Conservation (phyloP, 2,329 filamentous ascomycete species). For the Claviceps pazoutovae region DNA sequence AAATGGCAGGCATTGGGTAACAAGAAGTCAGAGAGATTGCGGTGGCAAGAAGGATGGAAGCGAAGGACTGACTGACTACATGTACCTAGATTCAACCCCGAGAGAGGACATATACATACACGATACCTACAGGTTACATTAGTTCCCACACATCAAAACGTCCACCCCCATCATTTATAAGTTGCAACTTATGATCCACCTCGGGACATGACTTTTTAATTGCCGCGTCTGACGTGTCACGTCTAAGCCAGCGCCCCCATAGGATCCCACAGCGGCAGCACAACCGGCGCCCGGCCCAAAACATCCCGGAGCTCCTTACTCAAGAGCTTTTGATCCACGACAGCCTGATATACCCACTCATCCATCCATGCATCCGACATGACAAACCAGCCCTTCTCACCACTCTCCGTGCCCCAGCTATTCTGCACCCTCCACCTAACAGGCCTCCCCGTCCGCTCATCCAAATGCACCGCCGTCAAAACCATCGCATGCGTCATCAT, state of each 20-base stretch:
- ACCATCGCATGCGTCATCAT: slow-evolving; percentile 92
- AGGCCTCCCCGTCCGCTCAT: slow-evolving; percentile 43
- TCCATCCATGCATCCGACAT: slow-evolving; percentile 76
- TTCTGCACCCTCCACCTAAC: slow-evolving; percentile 82
- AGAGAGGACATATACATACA: too few species aligned
- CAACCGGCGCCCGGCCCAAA: slow-evolving; percentile 53
- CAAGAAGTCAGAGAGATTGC: too few species aligned
- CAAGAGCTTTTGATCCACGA: slow-evolving; percentile 60
- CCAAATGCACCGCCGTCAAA: slow-evolving; percentile 70
- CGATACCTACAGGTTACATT: too few species aligned
- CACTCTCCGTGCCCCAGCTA: slow-evolving; percentile 55
- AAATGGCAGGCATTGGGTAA: too few species aligned
- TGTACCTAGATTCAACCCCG: too few species aligned
- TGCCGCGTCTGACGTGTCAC: too few species aligned
- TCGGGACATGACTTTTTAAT: too few species aligned
- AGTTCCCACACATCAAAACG: too few species aligned
- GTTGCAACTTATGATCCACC: too few species aligned
- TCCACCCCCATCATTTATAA: too few species aligned
- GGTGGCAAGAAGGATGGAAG: too few species aligned
- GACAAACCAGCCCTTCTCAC: slow-evolving; percentile 74
- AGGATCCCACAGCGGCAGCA: slow-evolving; percentile 67
- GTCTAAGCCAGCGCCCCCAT: slow-evolving; percentile 56
- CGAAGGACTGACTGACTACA: too few species aligned
- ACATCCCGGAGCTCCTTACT: slow-evolving; percentile 54
- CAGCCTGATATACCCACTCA: slow-evolving; percentile 74